phyloP scores from a whole-genome alignment of 768 basidiomycete genomes.

The Solioccasus polychromus region DNA sequence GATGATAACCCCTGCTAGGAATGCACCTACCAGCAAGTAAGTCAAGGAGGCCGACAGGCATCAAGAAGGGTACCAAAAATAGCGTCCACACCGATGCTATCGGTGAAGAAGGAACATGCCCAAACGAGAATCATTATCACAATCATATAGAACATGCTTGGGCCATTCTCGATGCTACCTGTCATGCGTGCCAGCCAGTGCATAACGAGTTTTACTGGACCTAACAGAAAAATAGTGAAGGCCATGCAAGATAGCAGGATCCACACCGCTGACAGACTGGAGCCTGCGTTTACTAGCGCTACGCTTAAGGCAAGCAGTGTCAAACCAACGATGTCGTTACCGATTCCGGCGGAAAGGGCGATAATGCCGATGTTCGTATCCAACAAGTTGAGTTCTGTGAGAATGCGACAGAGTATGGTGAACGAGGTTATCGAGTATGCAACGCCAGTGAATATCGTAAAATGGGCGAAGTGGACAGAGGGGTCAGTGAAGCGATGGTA shows the following conservation, averaged over 20 bases:
- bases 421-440: conserved; percentile 89
- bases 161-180: conserved; percentile 78
- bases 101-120: conserved; percentile 88
- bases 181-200: conserved; percentile 73
- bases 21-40: conserved; percentile 52
- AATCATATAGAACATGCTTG: conserved; percentile 89
- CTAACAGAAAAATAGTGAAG: conserved; percentile 75
- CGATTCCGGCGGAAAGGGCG: conserved; percentile 90
- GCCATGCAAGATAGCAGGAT: conserved; percentile 78
- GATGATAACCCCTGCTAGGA: conserved; percentile 76
- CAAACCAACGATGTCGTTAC: conserved; percentile 88
- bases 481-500: conserved; percentile 57
- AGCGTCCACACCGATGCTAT: conserved; percentile 87
- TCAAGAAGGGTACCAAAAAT: conserved; percentile 63
- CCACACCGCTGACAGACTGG: conserved; percentile 81
- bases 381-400: conserved; percentile 87
- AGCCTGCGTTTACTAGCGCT: conserved; percentile 85
- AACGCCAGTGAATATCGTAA: conserved; percentile 92
- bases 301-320: conserved; percentile 84
- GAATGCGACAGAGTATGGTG: conserved; percentile 83
- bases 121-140: conserved; percentile 77
- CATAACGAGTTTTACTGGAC: conserved; percentile 60
- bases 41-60: neutral
- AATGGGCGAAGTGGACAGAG: conserved; percentile 74
- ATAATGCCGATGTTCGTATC: conserved; percentile 92